These are phyloP conservation scores for Sclerotiophoma versabilis DNA, from an alignment of 2,329 filamentous ascomycete genomes.

Conservation along the genomic window DNA sequence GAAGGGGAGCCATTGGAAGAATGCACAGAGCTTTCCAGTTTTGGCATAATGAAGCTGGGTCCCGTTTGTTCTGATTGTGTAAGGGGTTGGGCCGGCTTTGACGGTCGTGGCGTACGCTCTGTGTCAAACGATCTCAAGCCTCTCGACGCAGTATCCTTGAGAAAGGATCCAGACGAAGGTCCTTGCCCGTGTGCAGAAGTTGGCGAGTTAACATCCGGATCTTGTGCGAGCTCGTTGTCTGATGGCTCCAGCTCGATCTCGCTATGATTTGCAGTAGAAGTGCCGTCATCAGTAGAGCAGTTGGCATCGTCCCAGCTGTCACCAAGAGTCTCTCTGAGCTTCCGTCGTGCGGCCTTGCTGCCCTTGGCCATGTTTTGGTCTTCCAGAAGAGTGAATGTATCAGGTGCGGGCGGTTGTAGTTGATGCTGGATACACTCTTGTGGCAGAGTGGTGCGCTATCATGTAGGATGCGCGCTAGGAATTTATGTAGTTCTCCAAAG, in stretches of 20 bases:
- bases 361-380: neutral
- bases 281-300: constrained; percentile 38
- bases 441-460: neutral
- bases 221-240: constrained; percentile 28
- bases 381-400: neutral
- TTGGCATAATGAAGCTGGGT: constrained; percentile 55
- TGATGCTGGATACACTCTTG: neutral
- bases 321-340: constrained; percentile 36
- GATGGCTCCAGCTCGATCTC: constrained; percentile 35
- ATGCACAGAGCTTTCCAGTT: constrained; percentile 34
- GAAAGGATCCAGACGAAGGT: constrained; percentile 13
- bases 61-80: constrained; percentile 35
- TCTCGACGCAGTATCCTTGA: constrained; percentile 16
- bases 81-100: constrained; percentile 20
- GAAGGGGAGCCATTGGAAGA: constrained; percentile 31
- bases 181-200: constrained; percentile 17
- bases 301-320: constrained; percentile 46
- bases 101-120: constrained; percentile 11
- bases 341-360: constrained; percentile 25
- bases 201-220: constrained; percentile 18
- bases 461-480: neutral
- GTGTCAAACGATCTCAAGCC: constrained; percentile 7
- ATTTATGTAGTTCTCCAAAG: neutral
- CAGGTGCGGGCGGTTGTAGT: neutral
- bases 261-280: constrained; percentile 33